A percentile compares a stretch with the other conserved stretches of the same genome.
Evolutionary conservation across 2,329 filamentous ascomycete genomes (phyloP).

Genomic region (Cladorrhinum sp.): DNA sequence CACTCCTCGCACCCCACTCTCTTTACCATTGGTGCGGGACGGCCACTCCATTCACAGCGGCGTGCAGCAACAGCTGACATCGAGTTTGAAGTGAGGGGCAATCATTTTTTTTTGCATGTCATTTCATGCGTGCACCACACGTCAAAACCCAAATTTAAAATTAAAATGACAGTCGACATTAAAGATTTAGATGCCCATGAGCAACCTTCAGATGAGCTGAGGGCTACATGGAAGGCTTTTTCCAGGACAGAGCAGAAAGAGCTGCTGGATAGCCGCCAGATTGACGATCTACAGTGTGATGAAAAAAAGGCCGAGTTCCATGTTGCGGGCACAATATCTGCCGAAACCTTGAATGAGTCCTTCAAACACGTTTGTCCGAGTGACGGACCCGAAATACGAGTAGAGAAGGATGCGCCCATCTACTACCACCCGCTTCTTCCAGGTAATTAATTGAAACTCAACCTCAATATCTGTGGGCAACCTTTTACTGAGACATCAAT

Average conservation of each 20-base stretch:
- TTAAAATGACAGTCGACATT: slow-evolving; percentile 43
- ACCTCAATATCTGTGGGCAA: not conserved
- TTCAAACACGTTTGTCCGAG: slow-evolving; percentile 42
- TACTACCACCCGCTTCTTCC: slow-evolving; percentile 66
- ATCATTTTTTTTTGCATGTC: not conserved
- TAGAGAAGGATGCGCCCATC: slow-evolving; percentile 45
- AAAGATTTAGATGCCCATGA: slow-evolving; percentile 69
- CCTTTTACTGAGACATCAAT: not conserved
- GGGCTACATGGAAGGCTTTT: slow-evolving; percentile 71
- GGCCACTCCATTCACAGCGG: not conserved
- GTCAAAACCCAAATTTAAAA: not conserved
- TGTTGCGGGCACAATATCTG: slow-evolving; percentile 42
- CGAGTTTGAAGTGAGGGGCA: not conserved
- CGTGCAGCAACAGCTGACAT: not conserved
- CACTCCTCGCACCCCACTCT: not conserved
- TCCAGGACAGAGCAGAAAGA: slow-evolving; percentile 56
- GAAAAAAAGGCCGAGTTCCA: slow-evolving; percentile 44
- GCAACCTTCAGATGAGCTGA: slow-evolving; percentile 68
- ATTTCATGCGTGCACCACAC: slow-evolving; percentile 2
- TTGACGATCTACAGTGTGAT: slow-evolving; percentile 50
- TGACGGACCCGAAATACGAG: slow-evolving; percentile 30
- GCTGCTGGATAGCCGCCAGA: slow-evolving; percentile 51
- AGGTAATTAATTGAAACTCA: slow-evolving; percentile 47
- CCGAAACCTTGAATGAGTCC: slow-evolving; percentile 40
- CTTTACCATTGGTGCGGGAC: not conserved